Evolutionary conservation across 1,139 yeast genomes (phyloP).

Genomic region (Candida sp.): DNA sequence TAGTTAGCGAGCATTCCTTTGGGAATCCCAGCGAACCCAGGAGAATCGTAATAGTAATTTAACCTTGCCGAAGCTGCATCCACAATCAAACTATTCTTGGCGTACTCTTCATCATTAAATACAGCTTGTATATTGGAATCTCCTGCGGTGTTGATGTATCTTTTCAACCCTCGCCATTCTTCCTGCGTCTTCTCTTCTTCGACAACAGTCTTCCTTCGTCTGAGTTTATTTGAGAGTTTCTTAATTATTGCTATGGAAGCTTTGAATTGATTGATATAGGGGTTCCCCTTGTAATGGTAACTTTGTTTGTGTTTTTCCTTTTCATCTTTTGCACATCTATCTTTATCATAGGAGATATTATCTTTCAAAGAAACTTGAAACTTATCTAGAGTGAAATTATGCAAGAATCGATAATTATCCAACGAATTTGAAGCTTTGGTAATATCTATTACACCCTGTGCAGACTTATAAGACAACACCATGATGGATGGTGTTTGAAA

Average conservation of each 20-base stretch:
- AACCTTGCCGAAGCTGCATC: conserved; percentile 57
- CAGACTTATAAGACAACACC: conserved; percentile 56
- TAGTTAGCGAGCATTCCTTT: conserved; percentile 11
- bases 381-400: conserved; percentile 42
- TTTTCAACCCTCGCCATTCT: conserved; percentile 40
- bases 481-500: conserved; percentile 69
- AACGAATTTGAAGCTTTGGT: conserved; percentile 41
- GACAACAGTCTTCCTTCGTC: conserved; percentile 5
- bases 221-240: conserved; percentile 4
- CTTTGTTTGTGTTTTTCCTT: conserved; percentile 1
- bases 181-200: conserved; percentile 6
- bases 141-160: conserved; percentile 37
- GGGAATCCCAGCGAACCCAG: conserved; percentile 54
- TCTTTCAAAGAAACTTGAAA: conserved; percentile 63
- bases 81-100: conserved; percentile 71
- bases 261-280: conserved; percentile 18
- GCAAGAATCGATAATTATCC: conserved; percentile 53
- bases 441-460: conserved; percentile 61
- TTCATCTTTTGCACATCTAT: conserved; percentile 6
- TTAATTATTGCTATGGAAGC: conserved; percentile 14
- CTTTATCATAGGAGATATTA: conserved; percentile 53
- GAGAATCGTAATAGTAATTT: conserved; percentile 64
- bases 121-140: conserved; percentile 27
- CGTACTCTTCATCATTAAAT: conserved; percentile 63
- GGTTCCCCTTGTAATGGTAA: conserved; percentile 3